Evolutionary conservation across 2,329 filamentous ascomycete species (phyloP).

Genomic region (Fusarium proliferatum): DNA sequence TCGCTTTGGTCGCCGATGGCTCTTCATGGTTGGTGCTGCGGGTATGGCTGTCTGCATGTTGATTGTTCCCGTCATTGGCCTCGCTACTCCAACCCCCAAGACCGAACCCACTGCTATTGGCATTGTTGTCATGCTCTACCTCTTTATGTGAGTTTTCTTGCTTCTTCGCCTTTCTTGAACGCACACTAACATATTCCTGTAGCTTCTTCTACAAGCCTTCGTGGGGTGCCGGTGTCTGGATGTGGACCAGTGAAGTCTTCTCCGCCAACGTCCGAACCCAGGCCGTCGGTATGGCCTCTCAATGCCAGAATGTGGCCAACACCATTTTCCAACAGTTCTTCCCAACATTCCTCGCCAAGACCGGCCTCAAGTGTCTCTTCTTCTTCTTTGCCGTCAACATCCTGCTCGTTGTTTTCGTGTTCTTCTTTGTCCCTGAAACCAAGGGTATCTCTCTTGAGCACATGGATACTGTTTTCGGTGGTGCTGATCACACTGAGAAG

Average conservation of each 20-base stretch:
- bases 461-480: slow-evolving; percentile 70
- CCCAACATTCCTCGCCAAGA: slow-evolving; percentile 71
- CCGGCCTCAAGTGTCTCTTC: slow-evolving; percentile 56
- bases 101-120: slow-evolving; percentile 68
- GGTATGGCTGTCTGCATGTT: slow-evolving; percentile 79
- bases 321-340: slow-evolving; percentile 77
- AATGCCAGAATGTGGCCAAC: slow-evolving; percentile 73
- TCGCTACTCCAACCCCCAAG: slow-evolving; percentile 68
- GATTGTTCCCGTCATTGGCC: slow-evolving; percentile 61
- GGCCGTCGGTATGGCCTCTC: slow-evolving; percentile 73
- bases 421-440: slow-evolving; percentile 63
- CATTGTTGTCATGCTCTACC: slow-evolving; percentile 75
- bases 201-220: slow-evolving; percentile 75
- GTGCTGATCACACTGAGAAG: slow-evolving; percentile 44
- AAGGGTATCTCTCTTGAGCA: slow-evolving; percentile 68
- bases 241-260: slow-evolving; percentile 77
- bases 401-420: slow-evolving; percentile 61
- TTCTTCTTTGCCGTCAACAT: slow-evolving; percentile 53
- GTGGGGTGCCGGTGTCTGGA: slow-evolving; percentile 77
- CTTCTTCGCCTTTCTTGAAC: no score
- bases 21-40: slow-evolving; percentile 74
- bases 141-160: slow-evolving; percentile 59
- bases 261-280: slow-evolving; percentile 78
- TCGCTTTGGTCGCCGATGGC: slow-evolving; percentile 75
- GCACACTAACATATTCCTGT: background rate